phyloP scores from a whole-genome alignment of 2,329 filamentous ascomycete genomes.

The Didymellaceae sp. region DNA sequence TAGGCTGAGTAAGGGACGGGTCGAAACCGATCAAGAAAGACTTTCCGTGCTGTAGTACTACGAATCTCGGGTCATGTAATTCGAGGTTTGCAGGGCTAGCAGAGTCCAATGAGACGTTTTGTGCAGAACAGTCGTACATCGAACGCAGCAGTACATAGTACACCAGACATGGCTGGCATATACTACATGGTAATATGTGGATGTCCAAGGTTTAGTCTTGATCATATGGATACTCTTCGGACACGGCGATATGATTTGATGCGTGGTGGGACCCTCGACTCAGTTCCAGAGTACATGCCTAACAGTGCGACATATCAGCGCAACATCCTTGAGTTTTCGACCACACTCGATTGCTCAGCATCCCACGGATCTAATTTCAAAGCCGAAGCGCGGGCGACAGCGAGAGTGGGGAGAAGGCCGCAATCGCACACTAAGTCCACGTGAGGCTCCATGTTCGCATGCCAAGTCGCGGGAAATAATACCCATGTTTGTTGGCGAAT shows the following conservation, averaged over 20 bases:
- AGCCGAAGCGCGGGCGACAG: slow-evolving; percentile 16
- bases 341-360: slow-evolving; percentile 26
- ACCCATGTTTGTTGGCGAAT: slow-evolving; percentile 16
- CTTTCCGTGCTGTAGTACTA: too few species aligned
- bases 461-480: slow-evolving; percentile 14
- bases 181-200: slow-evolving; percentile 1
- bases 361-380: slow-evolving; percentile 20
- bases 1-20: too few species aligned
- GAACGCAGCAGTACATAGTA: not conserved
- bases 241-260: too few species aligned
- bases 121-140: not conserved
- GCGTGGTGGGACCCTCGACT: too few species aligned
- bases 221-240: too few species aligned
- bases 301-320: too few species aligned
- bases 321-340: slow-evolving; percentile 4
- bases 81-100: too few species aligned
- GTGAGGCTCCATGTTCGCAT: slow-evolving; percentile 17
- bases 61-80: not conserved
- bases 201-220: too few species aligned
- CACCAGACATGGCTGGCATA: not conserved
- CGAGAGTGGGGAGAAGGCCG: slow-evolving; percentile 23
- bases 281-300: too few species aligned
- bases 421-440: slow-evolving; percentile 17
- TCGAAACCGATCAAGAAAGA: too few species aligned
- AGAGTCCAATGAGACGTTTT: slow-evolving; percentile 1